Base-by-base conservation (phyloP, 225 moss, liverwort and hornwort genomes). In the Sphagnum contortum region DNA sequence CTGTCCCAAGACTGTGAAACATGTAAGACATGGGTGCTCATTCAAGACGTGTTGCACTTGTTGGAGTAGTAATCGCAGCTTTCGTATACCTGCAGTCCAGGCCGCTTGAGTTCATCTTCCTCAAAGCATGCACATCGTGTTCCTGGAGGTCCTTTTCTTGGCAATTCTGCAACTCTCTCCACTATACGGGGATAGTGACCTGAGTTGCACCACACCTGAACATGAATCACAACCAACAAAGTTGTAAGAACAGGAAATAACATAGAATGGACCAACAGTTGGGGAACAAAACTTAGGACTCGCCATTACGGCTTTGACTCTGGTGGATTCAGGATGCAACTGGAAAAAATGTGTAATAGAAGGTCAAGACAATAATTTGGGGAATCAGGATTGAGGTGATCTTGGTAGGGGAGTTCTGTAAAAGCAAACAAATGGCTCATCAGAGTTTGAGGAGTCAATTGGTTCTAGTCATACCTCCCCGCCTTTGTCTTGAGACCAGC, bases 131-230 rank as follows among this genome's bases (percentile, higher is more conserved):
- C 94, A 69, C 94, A 95, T 29, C 94, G 80, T 63, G 79, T 82
- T 47, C 80, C 70, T 3, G 81, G 57, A 65, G 79, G 67, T 49
- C 91, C 91, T 72, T 57, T 83, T 59, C 12, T 72, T 0, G 81
- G 79, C 50, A 82, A 88, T 4, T 84, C 81, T 11, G 76, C 75
- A 53, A 86, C 72, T 57, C 68, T 70, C 46, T 87, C 89, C 52
- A 74, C 75, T 50, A 89, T 89, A 49, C 94, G 89, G 9, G 94
- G 94, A 71, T 78, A 68, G 60, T 66, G 6, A 46, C 88, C 91
- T 62, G 75, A 72, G 50, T 72, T 73, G 74, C 94, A 95, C 94
- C 94, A 95, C n/a, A 94, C 94, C 94, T 94, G 87, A 72, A 74
- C 44, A n/a, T 64, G 29, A 58, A n/a, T n/a, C n/a, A n/a, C 4